Base-by-base conservation (phyloP, 352 stramenopile species). In the Globisporangium ultimum region DNA sequence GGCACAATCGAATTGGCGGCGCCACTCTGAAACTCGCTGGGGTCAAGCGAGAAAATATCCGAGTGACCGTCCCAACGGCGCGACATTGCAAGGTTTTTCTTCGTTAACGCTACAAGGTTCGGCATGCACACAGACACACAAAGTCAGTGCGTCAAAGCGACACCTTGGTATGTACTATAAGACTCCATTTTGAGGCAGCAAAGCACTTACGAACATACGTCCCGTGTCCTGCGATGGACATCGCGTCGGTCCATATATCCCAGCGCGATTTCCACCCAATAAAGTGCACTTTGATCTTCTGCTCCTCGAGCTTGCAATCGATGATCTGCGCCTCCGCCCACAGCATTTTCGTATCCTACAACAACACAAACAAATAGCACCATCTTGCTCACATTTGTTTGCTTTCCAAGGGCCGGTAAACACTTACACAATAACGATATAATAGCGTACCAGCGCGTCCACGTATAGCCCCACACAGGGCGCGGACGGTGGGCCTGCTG, bases 281-380 rank as follows among this genome's bases (percentile, higher is more conserved):
- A 50, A 93, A 93, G 43, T 85, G 78, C 53, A 93, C 80, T 53
- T 78, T 77, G 57, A 93, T 76, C 54, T 84, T 84, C 52, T 87
- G 67, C 50, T 78, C 78, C 14, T 48, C 66, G 5, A 76, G 36
- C 53, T 91, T 78, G 58, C 80, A 88, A 32, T 70, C 71, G 46
- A 90, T 74, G 58, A 93, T 93, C 54, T 75, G 72, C 42, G 79
- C 83, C 56, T 89, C 74, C 9, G 66, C 76, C 83, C 83, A 93
- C 17, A 84, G 47, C 67, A 84, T 85, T 48, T 89, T 88, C 61
- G 71, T 79, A 61, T 93, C 83, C 74, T 84, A 28, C 20, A 20
- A 18, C 6, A 36, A 43, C 24, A 58, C 11, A 13, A 49, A 2
- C 1, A 21, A 28, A 41, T 20, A 34, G 14, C 15, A 54, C 15